Evolutionary conservation across 2,329 filamentous ascomycete genomes (phyloP).

Genomic region (Paracorniculantispora psalliotae): DNA sequence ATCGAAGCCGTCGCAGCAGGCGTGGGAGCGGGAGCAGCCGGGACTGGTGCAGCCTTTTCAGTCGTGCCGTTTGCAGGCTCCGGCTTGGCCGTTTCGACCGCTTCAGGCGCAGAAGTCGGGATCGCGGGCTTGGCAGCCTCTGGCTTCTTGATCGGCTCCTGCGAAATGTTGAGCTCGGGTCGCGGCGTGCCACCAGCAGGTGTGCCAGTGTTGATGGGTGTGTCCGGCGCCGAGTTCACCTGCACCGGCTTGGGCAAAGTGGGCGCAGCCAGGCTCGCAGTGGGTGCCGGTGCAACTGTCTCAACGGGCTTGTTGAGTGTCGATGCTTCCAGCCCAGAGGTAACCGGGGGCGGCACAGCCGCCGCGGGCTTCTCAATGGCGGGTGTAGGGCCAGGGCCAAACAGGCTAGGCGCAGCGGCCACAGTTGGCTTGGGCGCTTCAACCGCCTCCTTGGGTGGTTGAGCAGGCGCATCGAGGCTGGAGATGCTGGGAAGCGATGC

Average conservation of each 20-base stretch:
- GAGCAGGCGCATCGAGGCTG: conserved; percentile 3
- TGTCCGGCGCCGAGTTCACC: conserved; percentile 31
- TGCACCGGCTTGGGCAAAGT: conserved; percentile 30
- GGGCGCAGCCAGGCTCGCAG: background rate
- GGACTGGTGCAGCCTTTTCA: conserved; percentile 10
- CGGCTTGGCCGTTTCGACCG: background rate
- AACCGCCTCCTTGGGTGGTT: background rate
- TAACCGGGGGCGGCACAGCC: background rate
- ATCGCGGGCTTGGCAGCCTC: conserved; percentile 20
- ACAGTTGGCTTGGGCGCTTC: background rate
- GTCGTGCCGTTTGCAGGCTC: conserved; percentile 8
- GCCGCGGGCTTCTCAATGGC: background rate
- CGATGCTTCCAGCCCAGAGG: background rate
- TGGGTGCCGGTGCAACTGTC: background rate
- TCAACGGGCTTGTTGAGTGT: background rate
- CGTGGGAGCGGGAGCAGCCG: conserved; percentile 10
- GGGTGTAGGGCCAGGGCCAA: background rate
- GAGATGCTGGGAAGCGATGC: conserved; percentile 1
- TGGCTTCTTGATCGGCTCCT: conserved; percentile 24
- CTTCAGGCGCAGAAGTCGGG: conserved; percentile 17
- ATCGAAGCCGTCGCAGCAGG: conserved; percentile 4
- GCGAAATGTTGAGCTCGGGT: conserved; percentile 29
- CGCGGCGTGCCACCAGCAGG: conserved; percentile 31
- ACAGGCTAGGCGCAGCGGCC: background rate
- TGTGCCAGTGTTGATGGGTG: conserved; percentile 30